Evolutionary conservation across 2,329 filamentous ascomycete genomes (phyloP).

Genomic region (Aspergillus ruber): DNA sequence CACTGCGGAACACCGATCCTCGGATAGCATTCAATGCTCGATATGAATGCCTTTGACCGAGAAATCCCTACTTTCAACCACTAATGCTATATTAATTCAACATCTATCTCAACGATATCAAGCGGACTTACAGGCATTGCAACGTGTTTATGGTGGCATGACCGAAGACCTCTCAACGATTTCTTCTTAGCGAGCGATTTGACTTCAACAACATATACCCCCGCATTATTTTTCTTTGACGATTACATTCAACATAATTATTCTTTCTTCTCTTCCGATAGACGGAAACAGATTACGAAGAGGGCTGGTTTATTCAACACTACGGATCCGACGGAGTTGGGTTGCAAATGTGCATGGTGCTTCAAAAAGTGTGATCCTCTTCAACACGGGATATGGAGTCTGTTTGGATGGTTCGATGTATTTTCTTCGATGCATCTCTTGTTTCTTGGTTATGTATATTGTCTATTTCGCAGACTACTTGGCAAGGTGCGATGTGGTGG

Average conservation of each 20-base stretch:
- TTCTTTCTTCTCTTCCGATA: conserved; percentile 4
- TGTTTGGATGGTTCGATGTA: conserved; percentile 4
- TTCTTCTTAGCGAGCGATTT: conserved; percentile 29
- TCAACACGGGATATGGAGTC: conserved; percentile 24
- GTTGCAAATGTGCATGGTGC: conserved; percentile 5
- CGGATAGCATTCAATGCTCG: conserved; percentile 2
- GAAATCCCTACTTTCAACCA: conserved; percentile 5
- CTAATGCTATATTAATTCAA: conserved; percentile 28
- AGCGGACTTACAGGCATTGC: conserved; percentile 11
- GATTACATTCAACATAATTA: conserved; percentile 15
- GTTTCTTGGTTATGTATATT: conserved; percentile 4
- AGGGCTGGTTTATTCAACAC: conserved; percentile 15
- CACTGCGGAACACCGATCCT: conserved; percentile 7
- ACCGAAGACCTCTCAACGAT: conserved; percentile 38
- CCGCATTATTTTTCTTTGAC: conserved; percentile 18
- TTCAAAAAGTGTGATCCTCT: conserved; percentile 15
- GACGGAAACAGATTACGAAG: conserved; percentile 2
- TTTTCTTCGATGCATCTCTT: conserved; percentile 2
- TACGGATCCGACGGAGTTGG: conserved; percentile 19
- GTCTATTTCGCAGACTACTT: background rate
- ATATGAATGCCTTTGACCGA: conserved; percentile 4
- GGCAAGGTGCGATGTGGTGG: background rate
- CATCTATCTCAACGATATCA: conserved; percentile 33
- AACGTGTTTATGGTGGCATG: conserved; percentile 32
- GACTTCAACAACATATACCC: conserved; percentile 36